Evolutionary conservation across 1,139 yeast genomes (phyloP).

Genomic region (Candida sp.): DNA sequence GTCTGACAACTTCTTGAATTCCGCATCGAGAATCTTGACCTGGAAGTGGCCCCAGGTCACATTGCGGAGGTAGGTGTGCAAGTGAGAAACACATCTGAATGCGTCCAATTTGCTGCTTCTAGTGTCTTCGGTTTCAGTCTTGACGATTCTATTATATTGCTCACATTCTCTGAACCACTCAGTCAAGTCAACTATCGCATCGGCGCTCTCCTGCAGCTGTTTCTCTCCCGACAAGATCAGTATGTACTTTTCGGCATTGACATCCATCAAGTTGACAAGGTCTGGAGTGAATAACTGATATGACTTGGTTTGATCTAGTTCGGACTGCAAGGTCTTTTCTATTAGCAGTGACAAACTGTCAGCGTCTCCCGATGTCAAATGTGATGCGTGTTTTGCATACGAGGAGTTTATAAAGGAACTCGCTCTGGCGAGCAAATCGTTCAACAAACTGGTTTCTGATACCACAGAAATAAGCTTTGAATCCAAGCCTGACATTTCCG

Average conservation of each 20-base stretch:
- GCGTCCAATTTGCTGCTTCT: constrained; percentile 12
- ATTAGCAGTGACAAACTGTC: constrained; percentile 7
- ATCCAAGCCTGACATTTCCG: constrained; percentile 9
- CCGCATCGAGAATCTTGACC: constrained; percentile 10
- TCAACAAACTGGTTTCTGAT: constrained; percentile 4
- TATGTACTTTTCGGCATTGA: constrained; percentile 29
- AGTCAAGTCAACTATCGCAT: constrained; percentile 17
- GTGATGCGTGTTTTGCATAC: constrained; percentile 6
- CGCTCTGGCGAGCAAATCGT: constrained; percentile 4
- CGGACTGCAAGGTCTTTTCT: constrained; percentile 1
- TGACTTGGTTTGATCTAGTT: not conserved
- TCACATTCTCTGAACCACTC: constrained; percentile 28
- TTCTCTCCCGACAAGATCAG: constrained; percentile 9
- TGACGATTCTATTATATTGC: constrained; percentile 10
- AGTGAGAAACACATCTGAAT: constrained; percentile 16
- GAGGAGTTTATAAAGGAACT: constrained; percentile 8
- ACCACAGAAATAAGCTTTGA: constrained; percentile 10
- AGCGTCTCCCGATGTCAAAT: constrained; percentile 7
- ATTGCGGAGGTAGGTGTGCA: constrained; percentile 6
- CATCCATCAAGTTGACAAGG: constrained; percentile 28
- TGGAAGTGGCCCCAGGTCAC: constrained; percentile 20
- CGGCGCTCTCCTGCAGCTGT: not conserved
- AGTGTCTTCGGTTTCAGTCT: constrained; percentile 2
- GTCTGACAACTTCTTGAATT: constrained; percentile 15
- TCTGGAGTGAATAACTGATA: constrained; percentile 22